phyloP scores from a whole-genome alignment of 2,329 filamentous ascomycete species.

The Phoma sp. region DNA sequence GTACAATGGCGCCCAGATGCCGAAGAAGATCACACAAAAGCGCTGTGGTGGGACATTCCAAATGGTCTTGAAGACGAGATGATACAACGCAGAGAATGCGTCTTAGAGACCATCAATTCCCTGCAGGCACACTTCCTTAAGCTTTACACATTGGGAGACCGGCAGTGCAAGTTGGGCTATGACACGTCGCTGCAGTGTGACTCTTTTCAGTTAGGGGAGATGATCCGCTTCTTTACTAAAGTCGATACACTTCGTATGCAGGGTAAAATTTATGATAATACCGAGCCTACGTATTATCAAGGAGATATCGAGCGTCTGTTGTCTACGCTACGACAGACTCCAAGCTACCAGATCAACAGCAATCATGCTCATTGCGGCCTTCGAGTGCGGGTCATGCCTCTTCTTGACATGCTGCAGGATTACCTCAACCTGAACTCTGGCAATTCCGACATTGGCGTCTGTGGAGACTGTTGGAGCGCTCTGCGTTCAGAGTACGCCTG shows the following conservation, averaged over 20 bases:
- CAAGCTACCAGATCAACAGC: conserved; percentile 75
- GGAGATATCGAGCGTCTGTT: conserved; percentile 69
- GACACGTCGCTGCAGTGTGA: conserved; percentile 75
- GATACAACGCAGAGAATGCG: conserved; percentile 67
- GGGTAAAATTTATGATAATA: conserved; percentile 49
- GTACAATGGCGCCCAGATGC: conserved; percentile 57
- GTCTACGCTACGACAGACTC: conserved; percentile 66
- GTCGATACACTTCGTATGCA: conserved; percentile 66
- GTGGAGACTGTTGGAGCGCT: conserved; percentile 53
- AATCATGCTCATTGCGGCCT: conserved; percentile 77
- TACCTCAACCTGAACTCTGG: conserved; percentile 43
- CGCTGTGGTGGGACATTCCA: conserved; percentile 76
- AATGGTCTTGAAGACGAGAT: conserved; percentile 74
- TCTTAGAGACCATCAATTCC: conserved; percentile 73
- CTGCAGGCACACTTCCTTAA: conserved; percentile 70
- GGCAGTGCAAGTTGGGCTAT: conserved; percentile 76
- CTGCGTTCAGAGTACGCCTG: conserved; percentile 51
- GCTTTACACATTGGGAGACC: conserved; percentile 70
- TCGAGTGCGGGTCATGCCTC: conserved; percentile 67
- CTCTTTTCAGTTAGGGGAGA: conserved; percentile 78
- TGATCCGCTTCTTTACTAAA: conserved; percentile 71
- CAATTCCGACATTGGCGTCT: conserved; percentile 51
- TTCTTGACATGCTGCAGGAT: conserved; percentile 67
- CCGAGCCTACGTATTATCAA: conserved; percentile 57
- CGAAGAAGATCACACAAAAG: conserved; percentile 49